phyloP scores from a whole-genome alignment of 345 rosid species.

The Euphorbia lathyris region DNA sequence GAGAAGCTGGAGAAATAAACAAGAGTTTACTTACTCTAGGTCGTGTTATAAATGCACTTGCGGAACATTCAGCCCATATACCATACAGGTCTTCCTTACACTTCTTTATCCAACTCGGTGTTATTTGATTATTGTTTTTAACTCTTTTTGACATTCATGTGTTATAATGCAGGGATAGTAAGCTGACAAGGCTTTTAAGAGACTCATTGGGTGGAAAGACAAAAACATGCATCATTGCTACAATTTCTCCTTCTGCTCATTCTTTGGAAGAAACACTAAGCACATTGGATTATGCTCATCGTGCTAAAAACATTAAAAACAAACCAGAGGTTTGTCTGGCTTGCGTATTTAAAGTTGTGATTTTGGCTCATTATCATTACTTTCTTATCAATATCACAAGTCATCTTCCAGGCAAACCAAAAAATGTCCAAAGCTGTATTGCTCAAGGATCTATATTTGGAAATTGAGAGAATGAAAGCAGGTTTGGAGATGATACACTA shows the following conservation, averaged over 20 bases:
- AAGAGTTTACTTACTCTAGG: conserved; percentile 95
- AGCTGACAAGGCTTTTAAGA: conserved; percentile 88
- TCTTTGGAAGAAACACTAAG: conserved; percentile 89
- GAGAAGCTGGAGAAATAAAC: conserved; percentile 98
- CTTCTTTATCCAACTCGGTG: neutral
- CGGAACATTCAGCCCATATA: conserved; percentile 92
- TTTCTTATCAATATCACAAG: conserved; percentile 14
- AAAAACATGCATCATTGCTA: conserved; percentile 93
- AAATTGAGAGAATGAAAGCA: conserved; percentile 89
- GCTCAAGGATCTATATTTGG: conserved; percentile 83
- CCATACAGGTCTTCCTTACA: conserved; percentile 65
- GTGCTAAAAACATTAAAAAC: conserved; percentile 91
- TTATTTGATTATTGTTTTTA: neutral
- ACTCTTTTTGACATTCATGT: neutral
- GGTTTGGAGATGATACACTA: conserved; percentile 36
- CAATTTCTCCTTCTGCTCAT: conserved; percentile 85
- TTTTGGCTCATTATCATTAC: neutral
- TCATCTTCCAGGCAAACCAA: conserved; percentile 78
- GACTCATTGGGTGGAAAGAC: conserved; percentile 97
- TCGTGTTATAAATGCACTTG: conserved; percentile 95
- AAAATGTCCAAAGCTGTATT: conserved; percentile 76
- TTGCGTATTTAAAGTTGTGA: conserved; percentile 2
- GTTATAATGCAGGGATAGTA: conserved; percentile 66
- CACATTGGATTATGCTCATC: conserved; percentile 88
- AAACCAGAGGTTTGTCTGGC: conserved; percentile 74